phyloP scores from a whole-genome alignment of 345 rosid species.

The Bruguiera parviflora region DNA sequence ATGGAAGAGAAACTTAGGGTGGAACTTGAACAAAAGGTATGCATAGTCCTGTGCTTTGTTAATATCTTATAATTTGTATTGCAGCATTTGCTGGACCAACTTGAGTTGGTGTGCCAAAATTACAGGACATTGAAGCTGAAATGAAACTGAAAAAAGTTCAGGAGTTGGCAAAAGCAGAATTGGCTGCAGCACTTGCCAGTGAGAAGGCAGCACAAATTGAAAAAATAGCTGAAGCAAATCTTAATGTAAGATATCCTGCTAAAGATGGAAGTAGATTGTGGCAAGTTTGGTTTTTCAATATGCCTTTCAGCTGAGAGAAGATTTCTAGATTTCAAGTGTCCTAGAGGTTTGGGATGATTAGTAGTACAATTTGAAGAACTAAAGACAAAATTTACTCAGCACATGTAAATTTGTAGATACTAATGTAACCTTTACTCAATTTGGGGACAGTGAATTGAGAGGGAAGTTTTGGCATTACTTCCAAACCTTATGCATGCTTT shows the following conservation, averaged over 20 bases:
- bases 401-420: too few relatives aligned
- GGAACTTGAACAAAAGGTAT: constrained; percentile 85
- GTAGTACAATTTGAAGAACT: too few relatives aligned
- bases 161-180: constrained; percentile 81
- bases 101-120: constrained; percentile 27
- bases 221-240: constrained; percentile 85
- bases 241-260: constrained; percentile 52
- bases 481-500: too few relatives aligned
- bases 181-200: constrained; percentile 57
- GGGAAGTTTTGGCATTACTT: too few relatives aligned
- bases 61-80: constrained; percentile 9
- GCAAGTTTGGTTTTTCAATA: too few relatives aligned
- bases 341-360: too few relatives aligned
- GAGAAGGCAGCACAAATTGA: constrained; percentile 90
- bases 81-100: constrained; percentile 8
- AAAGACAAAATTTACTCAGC: too few relatives aligned
- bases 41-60: constrained; percentile 5
- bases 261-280: background rate
- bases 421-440: too few relatives aligned
- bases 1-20: constrained; percentile 71
- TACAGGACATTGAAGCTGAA: constrained; percentile 76
- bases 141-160: constrained; percentile 46
- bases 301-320: background rate
- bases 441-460: too few relatives aligned
- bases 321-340: background rate